A percentile compares a stretch with the other conserved stretches of the same genome.
phyloP scores from a whole-genome alignment of 768 basidiomycete genomes.

The Lactarius hatsudake region DNA sequence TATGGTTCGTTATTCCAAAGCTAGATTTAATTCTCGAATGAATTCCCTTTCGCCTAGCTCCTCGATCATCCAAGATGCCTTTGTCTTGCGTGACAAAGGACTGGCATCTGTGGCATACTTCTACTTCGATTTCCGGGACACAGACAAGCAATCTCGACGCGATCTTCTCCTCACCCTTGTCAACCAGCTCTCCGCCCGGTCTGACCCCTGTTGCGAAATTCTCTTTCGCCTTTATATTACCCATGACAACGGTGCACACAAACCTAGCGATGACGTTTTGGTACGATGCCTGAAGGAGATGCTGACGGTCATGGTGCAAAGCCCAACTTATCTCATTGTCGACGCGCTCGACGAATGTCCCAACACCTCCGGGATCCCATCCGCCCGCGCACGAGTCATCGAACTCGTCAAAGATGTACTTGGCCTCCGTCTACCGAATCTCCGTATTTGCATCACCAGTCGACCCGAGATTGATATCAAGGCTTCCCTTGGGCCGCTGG shows the following conservation, averaged over 20 bases:
- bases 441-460: background rate
- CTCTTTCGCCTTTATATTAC: background rate
- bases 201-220: background rate
- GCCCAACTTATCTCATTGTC: background rate
- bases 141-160: background rate
- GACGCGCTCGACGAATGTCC: background rate
- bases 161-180: background rate
- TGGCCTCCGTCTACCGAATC: background rate
- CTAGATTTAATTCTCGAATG: too few relatives aligned
- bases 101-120: background rate
- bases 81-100: background rate
- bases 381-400: background rate
- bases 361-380: background rate
- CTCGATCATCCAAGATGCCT: background rate
- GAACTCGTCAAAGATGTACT: background rate
- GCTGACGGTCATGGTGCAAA: background rate
- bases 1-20: too few relatives aligned
- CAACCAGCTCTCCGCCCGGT: background rate
- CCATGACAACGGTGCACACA: background rate
- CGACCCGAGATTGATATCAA: background rate
- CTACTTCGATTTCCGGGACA: background rate
- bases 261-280: background rate
- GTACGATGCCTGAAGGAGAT: background rate
- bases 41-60: too few relatives aligned
- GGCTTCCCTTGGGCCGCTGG: background rate